Base-by-base conservation (phyloP, 2,329 filamentous ascomycete species). In the Whalleya microplaca region DNA sequence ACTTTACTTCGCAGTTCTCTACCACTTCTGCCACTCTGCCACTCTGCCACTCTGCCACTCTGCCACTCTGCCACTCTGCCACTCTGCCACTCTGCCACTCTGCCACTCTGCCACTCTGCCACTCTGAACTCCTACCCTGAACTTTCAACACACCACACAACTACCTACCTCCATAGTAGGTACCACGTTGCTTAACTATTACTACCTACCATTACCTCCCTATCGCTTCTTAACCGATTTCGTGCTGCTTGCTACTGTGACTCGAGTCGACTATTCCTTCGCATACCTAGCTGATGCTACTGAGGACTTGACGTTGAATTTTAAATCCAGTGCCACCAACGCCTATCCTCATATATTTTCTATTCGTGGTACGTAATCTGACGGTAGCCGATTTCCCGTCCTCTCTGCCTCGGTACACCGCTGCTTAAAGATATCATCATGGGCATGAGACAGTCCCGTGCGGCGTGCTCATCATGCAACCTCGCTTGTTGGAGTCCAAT, bases 401-500 rank as follows among this genome's bases (percentile, higher is more conserved):
- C 45, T 19, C 41, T 45, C 45, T 55, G 53, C 51, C 50, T 58
- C 58, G 56, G 48, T 53, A 60, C 60, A 60, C 60, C 55, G 60
- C 57, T 56, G 55, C 12, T 48, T 53, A 45, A 50, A 47, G 18
- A 47, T 52, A 45, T 45, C 21, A 53, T 50, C 49, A 45, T 44
- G 37, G 47, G 37, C 45, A n/a, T 55, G 60, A 58, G 60, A 63
- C 60, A 56, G 8, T 16, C 12, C 41, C 41, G 53, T 47, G 27
- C 12, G 6, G 3, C 47, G 55, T 62, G 59, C 58, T 54, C 53
- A 69, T 54, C 53, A 69, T 64, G 66, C 62, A 65, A 66, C 65
- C 46, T 69, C 63, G 63, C 63, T 69, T 69, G 60, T 55, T 50
- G 61, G 47, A 63, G 61, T 57, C 66, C 64, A 68, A 66, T 66